Evolutionary conservation across 1,284 basidiomycete species (phyloP), one percentile per base, ranked within the genome.

Genomic region (Erythrobasidium hasegawianum): DNA sequence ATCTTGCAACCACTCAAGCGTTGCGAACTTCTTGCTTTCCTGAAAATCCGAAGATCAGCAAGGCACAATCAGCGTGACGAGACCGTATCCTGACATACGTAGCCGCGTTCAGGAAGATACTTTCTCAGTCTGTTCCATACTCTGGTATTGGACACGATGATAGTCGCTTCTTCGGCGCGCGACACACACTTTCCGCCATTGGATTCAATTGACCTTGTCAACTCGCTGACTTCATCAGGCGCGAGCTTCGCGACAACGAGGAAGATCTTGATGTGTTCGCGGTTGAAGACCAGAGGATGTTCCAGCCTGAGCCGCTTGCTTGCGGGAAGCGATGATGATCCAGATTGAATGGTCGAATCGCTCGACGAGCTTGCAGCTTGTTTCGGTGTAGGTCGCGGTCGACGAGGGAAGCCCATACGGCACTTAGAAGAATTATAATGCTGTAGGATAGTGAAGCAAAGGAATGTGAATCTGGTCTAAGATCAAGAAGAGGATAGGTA

Each of bases 1-100:
- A 29, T 68, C 67, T n/a, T 59, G 39, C 4, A 65, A 14, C 67
- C 67, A 68, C 49, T 53, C 52, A 16, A 55, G 11, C 14, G 38
- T 57, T 43, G 59, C 39, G 38, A 68, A 50, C 22, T 49, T 68
- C 47, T 68, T 68, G 20, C 33, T 41, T 47, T 64, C 61, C 61
- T 64, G 61, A 47, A 9, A 45, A 26, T 24, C 26, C 33, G 8
- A 45, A 2, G 40, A 45, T 7, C 57, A 24, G 10, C 16, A 27
- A 33, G 47, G 18, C 47, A 43, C 43, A 20, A 26, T 9, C 39
- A 18, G 22, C 58, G 45, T 47, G 50, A 29, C 26, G 16, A 14
- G 38, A 20, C 1, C 11, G 16, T 45, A 24, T 18, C 10, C 14
- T 9, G 26, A 33, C 56, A 16, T 22, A 65, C 62, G 26, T 65